A percentile compares a stretch with the other conserved stretches of the same genome.
phyloP scores from a whole-genome alignment of 2,329 filamentous ascomycete genomes.

The Tolypocladium ophioglossoides region DNA sequence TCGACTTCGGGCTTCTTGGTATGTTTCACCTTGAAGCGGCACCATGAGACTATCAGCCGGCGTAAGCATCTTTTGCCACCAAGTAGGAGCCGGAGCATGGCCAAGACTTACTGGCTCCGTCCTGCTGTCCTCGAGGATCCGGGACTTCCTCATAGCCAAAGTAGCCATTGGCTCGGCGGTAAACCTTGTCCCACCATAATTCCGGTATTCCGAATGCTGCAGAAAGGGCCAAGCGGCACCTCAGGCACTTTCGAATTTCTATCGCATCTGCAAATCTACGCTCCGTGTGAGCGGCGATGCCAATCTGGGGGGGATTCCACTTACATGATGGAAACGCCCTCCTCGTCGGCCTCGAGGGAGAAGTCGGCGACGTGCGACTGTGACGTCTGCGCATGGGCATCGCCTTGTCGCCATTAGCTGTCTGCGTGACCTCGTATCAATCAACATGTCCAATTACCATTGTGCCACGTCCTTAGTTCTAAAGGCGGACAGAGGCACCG shows the following conservation, averaged over 20 bases:
- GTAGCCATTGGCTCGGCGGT: not conserved
- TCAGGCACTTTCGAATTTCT: not conserved
- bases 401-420: not conserved
- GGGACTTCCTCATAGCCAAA: not conserved
- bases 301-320: not conserved
- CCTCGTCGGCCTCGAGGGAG: not conserved
- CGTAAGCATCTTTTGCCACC: not conserved
- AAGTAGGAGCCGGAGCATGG: too few species aligned
- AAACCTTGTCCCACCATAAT: not conserved
- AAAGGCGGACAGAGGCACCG: not conserved
- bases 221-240: not conserved
- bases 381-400: not conserved
- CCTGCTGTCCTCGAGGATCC: not conserved
- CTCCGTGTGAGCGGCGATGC: not conserved
- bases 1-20: not conserved
- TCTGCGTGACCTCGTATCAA: not conserved
- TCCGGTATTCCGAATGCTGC: not conserved
- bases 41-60: constrained; percentile 1
- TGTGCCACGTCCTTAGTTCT: not conserved
- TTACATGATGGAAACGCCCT: not conserved
- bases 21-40: constrained; percentile 1
- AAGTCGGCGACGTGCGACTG: not conserved
- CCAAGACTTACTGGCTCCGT: not conserved
- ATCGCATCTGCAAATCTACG: not conserved
- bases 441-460: not conserved